Conservation (phyloP, 441 rosid genomes). For the Arabidopsis hybrid region DNA sequence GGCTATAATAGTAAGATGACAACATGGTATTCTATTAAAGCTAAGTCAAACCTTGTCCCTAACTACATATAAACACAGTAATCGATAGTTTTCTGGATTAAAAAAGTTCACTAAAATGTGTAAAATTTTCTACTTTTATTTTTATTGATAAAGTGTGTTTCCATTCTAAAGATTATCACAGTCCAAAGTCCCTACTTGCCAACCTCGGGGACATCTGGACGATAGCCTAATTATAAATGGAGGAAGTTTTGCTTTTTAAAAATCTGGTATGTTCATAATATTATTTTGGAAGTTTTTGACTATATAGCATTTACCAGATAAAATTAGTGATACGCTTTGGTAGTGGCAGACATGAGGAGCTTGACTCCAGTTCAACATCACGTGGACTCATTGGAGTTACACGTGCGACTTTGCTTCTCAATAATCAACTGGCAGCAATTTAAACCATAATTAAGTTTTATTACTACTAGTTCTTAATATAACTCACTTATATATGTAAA, state of each 20-base stretch:
- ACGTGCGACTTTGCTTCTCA: conserved; percentile 34
- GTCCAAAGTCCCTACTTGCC: too few species aligned
- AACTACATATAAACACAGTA: conserved; percentile 1
- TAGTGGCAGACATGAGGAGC: conserved; percentile 43
- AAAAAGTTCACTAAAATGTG: neutral
- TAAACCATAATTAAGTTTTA: conserved; percentile 1
- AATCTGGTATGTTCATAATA: too few species aligned
- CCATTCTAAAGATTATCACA: too few species aligned
- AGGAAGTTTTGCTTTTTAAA: too few species aligned
- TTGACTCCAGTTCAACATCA: conserved; percentile 38
- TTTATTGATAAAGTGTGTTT: too few species aligned
- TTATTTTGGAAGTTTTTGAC: neutral
- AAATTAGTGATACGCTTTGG: conserved; percentile 5
- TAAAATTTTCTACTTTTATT: too few species aligned
- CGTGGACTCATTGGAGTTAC: conserved; percentile 29
- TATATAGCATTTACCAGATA: neutral
- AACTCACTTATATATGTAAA: neutral
- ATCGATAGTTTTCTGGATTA: conserved; percentile 1
- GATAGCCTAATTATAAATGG: too few species aligned
- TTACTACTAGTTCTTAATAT: neutral
- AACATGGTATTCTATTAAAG: conserved; percentile 15
- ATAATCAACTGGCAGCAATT: conserved; percentile 4
- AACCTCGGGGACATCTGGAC: too few species aligned
- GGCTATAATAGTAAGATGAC: conserved; percentile 9
- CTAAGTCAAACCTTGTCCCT: conserved; percentile 46